phyloP scores from a whole-genome alignment of 495 filamentous ascomycete genomes.

The Staphylotrichum longicolle region DNA sequence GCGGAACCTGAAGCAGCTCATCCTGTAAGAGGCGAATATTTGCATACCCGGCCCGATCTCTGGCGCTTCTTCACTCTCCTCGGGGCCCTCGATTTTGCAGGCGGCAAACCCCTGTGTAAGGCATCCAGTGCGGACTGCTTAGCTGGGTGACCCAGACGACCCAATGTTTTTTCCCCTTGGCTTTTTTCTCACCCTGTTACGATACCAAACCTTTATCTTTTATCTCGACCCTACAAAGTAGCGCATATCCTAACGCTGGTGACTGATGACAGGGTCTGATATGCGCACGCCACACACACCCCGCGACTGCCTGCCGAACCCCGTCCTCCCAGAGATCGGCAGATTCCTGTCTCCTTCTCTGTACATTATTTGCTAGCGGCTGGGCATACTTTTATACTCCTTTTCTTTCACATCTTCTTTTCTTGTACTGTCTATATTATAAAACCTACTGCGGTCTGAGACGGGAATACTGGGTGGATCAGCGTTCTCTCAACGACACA shows the following conservation, averaged over 20 bases:
- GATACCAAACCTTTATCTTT: constrained; percentile 12
- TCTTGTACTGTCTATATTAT: no score
- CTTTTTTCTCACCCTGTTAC: constrained; percentile 7
- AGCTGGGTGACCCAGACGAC: no score
- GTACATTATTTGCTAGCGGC: no score
- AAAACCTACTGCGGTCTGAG: no score
- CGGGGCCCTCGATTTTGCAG: background rate
- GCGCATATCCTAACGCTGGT: constrained; percentile 14
- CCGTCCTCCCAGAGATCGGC: no score
- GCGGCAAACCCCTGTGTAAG: constrained; percentile 7
- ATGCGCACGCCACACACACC: background rate
- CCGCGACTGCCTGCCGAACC: background rate
- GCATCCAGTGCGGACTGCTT: constrained; percentile 9
- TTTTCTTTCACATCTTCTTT: no score
- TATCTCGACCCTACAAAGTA: background rate
- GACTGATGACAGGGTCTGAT: constrained; percentile 22
- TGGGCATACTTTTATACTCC: no score
- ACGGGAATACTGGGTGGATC: no score
- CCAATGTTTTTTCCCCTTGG: background rate
- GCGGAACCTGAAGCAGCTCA: constrained; percentile 90
- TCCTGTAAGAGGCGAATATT: constrained; percentile 63
- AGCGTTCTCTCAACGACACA: no score
- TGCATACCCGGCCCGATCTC: background rate
- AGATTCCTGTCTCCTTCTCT: no score
- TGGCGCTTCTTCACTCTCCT: background rate